Evolutionary conservation across 2,329 filamentous ascomycete species (phyloP), one percentile per base, ranked within the genome.

Genomic region (Paracamarosporium sp.): DNA sequence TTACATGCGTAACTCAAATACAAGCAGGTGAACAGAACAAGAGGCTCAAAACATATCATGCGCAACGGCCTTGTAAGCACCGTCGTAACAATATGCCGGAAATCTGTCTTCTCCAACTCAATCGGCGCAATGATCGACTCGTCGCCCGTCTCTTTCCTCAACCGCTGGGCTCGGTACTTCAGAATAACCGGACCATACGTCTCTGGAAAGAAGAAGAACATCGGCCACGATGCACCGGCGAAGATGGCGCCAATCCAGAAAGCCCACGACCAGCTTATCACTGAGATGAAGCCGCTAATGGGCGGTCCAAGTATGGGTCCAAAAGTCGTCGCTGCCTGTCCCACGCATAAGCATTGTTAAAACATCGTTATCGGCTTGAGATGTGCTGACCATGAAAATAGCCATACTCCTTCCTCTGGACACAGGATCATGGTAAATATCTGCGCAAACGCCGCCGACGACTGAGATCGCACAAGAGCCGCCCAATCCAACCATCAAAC

Each of bases 1-100:
- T 55, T 63, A 75, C 92, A 93, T 8, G 76, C 79, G 47, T 82
- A 79, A 31, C 87, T 83, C 27, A 93, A 80, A 31, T 90, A 87
- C 11, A 93, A 80, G 73, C 92, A 93, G 1, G 85, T 86, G 47
- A 87, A 88, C 24, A 88, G 81, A 7, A 94, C 90, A 48, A 94
- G 90, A 47, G 89, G 87, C 70, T 95, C 91, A 41, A 84, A 88
- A 43, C 77, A 69, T n/a, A 92, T 80, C 91, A 94, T 94, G 25
- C 88, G 83, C 5, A 93, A 74, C 0, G 91, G 91, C 0, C 91
- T 80, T 1, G 87, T 88, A 35, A 93, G 78, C 0, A 92, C 88
- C n/a, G 90, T 85, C 1, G 83, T 86, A n/a, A 88, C 72, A 51
- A 91, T 82, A 63, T 90, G 83, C 33, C 77, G 81, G 40, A 87